phyloP scores from a whole-genome alignment of 495 filamentous ascomycete species.

The Venustampulla echinocandica region DNA sequence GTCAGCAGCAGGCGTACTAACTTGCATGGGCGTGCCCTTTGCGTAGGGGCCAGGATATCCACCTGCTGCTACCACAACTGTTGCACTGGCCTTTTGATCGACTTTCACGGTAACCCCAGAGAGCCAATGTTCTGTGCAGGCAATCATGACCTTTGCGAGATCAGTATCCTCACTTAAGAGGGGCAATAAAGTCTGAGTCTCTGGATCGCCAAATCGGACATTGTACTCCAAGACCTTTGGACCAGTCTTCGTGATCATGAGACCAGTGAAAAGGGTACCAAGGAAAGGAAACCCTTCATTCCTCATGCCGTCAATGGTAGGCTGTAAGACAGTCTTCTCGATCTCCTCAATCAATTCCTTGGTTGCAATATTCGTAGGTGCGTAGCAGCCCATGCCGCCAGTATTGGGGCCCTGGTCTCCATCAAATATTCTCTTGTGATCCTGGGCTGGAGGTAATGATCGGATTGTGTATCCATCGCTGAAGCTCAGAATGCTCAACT shows the following conservation, averaged over 20 bases:
- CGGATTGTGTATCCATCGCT: constrained; percentile 79
- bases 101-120: constrained; percentile 60
- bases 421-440: constrained; percentile 91
- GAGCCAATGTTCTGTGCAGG: constrained; percentile 69
- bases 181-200: constrained; percentile 86
- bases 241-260: constrained; percentile 87
- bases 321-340: constrained; percentile 74
- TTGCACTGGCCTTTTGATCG: constrained; percentile 63
- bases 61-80: constrained; percentile 86
- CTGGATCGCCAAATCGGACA: constrained; percentile 91
- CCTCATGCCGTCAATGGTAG: constrained; percentile 83
- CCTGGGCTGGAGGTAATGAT: constrained; percentile 85
- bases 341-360: constrained; percentile 66
- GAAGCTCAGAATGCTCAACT: constrained; percentile 85
- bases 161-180: constrained; percentile 74
- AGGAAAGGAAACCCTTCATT: constrained; percentile 70
- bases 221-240: constrained; percentile 95
- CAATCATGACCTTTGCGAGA: constrained; percentile 82
- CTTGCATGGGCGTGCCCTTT: constrained; percentile 65
- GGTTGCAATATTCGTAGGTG: constrained; percentile 76
- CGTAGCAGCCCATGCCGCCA: constrained; percentile 97
- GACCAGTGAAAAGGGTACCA: constrained; percentile 86
- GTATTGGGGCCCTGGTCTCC: constrained; percentile 91
- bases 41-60: constrained; percentile 90
- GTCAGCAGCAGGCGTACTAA: constrained; percentile 25